Percentiles rank a stretch among this genome's conserved stretches.
phyloP scores from a whole-genome alignment of 306 rosid species.

The Pyrus bretschneideri region DNA sequence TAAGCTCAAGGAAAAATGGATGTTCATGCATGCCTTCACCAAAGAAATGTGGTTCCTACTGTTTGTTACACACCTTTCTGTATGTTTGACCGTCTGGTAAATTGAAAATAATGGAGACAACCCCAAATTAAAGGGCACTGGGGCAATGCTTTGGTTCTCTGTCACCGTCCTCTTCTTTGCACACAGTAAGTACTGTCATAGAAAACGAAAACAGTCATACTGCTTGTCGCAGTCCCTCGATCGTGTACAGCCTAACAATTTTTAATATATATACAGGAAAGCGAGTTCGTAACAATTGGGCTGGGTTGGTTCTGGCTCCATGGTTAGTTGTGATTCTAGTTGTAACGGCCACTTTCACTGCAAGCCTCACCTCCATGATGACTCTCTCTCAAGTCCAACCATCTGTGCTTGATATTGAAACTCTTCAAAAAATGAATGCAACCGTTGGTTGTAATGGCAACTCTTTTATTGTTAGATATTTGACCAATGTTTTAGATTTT shows the following conservation, averaged over 20 bases:
- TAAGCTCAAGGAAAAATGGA: constrained; percentile 33
- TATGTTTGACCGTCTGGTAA: constrained; percentile 43
- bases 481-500: constrained; percentile 15
- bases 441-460: constrained; percentile 47
- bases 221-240: not conserved
- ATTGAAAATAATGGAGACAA: constrained; percentile 34
- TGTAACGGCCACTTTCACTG: constrained; percentile 35
- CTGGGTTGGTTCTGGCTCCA: constrained; percentile 51
- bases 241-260: not conserved
- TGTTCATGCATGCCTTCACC: constrained; percentile 37
- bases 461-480: constrained; percentile 41
- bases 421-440: constrained; percentile 33
- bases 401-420: constrained; percentile 34
- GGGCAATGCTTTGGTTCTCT: constrained; percentile 53
- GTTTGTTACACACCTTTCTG: constrained; percentile 29
- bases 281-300: constrained; percentile 34
- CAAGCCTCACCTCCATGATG: constrained; percentile 32
- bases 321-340: constrained; percentile 53
- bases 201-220: not conserved
- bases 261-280: constrained; percentile 26
- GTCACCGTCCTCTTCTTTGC: constrained; percentile 38
- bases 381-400: constrained; percentile 42
- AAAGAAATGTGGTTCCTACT: not conserved
- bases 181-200: constrained; percentile 37
- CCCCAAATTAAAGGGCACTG: constrained; percentile 25